phyloP scores from a whole-genome alignment of 495 filamentous ascomycete species.

The Terfezia claveryi region DNA sequence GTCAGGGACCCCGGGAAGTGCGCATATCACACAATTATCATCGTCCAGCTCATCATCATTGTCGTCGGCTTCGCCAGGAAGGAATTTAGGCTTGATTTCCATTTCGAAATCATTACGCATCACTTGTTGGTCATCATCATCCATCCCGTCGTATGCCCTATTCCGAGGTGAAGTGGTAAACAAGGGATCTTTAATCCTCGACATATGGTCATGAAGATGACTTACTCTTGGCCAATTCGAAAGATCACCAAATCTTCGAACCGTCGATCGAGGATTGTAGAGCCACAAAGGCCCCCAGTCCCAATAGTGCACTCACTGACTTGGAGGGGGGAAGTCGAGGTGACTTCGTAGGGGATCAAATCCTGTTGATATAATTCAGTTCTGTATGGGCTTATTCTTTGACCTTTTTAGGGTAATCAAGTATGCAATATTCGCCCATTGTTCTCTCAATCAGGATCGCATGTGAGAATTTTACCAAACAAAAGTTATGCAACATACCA shows the following conservation, averaged over 20 bases:
- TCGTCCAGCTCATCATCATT: no score
- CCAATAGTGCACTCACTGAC: background rate
- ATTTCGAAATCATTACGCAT: background rate
- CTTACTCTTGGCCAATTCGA: background rate
- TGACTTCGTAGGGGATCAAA: background rate
- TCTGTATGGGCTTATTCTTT: no score
- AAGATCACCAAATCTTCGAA: background rate
- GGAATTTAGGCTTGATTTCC: background rate
- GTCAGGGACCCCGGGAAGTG: background rate
- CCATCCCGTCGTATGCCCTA: background rate
- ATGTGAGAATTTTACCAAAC: no score
- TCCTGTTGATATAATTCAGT: background rate
- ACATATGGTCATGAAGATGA: background rate
- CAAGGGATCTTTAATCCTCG: no score
- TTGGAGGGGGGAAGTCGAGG: background rate
- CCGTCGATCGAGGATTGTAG: background rate
- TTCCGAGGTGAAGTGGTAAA: no score
- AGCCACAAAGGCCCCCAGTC: background rate
- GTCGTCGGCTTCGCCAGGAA: background rate
- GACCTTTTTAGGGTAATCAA: background rate
- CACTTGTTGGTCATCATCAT: background rate
- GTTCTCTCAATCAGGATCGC: no score
- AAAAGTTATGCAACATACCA: background rate
- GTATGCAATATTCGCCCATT: background rate
- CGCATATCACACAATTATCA: background rate